Evolutionary conservation across 495 filamentous ascomycete species (phyloP).

Genomic region (Lasiosphaeriaceae sp.): DNA sequence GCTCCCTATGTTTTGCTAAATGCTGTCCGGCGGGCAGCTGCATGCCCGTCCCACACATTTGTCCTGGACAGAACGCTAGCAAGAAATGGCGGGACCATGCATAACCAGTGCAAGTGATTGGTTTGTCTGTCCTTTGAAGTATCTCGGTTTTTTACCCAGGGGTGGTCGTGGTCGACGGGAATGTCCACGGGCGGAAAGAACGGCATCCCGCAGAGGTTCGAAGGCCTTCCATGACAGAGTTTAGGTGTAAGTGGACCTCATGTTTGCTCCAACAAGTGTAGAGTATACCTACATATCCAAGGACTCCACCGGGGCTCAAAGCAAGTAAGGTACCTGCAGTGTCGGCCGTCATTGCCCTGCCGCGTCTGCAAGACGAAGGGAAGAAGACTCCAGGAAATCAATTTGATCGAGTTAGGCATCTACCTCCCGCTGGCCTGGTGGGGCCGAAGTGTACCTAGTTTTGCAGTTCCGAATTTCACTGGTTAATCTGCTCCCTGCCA

Average conservation of each 20-base stretch:
- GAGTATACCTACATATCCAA: too few relatives aligned
- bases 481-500: neutral
- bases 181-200: neutral
- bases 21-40: neutral
- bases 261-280: neutral
- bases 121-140: too few relatives aligned
- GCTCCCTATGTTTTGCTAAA: neutral
- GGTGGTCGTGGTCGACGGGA: neutral
- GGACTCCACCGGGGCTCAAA: too few relatives aligned
- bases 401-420: slow-evolving; percentile 3
- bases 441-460: too few relatives aligned
- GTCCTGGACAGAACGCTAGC: neutral
- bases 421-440: neutral
- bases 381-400: neutral
- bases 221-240: too few relatives aligned
- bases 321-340: slow-evolving; percentile 2
- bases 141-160: too few relatives aligned
- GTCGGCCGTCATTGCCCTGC: slow-evolving; percentile 1
- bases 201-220: neutral
- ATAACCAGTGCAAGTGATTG: too few relatives aligned
- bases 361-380: neutral
- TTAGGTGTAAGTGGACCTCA: neutral
- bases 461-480: too few relatives aligned
- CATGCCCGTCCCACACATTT: neutral
- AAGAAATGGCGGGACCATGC: neutral